Conservation (phyloP, 805 yeast genomes). For the Saturnispora zaruensis region DNA sequence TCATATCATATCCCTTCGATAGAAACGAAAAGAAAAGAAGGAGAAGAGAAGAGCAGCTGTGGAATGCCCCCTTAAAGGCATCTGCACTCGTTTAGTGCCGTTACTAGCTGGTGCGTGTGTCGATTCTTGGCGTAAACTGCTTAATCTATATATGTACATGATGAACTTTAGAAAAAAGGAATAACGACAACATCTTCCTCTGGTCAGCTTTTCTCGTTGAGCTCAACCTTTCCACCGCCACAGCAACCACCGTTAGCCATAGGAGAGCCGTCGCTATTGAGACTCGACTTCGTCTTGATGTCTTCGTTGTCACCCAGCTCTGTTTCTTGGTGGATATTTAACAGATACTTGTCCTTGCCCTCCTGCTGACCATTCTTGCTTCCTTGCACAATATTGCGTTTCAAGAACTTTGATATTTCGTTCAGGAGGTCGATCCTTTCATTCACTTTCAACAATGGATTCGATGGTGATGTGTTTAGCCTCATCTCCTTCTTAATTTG, state of each 20-base stretch:
- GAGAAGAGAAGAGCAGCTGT: too few relatives aligned
- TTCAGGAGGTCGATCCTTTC: conserved; percentile 49
- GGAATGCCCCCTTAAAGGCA: too few relatives aligned
- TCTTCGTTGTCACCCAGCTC: conserved; percentile 90
- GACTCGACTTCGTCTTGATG: conserved; percentile 42
- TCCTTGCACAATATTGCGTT: conserved; percentile 86
- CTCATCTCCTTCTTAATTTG: conserved; percentile 49
- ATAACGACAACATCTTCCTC: too few relatives aligned
- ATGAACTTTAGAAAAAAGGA: too few relatives aligned
- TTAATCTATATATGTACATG: not conserved
- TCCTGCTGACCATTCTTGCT: conserved; percentile 30
- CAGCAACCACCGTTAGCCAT: conserved; percentile 40
- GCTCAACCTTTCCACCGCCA: conserved; percentile 41
- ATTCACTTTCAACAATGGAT: conserved; percentile 38
- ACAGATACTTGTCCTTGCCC: conserved; percentile 38
- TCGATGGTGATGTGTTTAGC: conserved; percentile 30
- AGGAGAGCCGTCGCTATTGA: conserved; percentile 18
- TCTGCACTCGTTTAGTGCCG: too few relatives aligned
- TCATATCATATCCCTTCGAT: not conserved
- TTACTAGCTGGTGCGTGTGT: too few relatives aligned
- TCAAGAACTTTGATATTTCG: conserved; percentile 63
- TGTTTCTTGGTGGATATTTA: conserved; percentile 71
- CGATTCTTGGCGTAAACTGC: not conserved
- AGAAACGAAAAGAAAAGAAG: not conserved
- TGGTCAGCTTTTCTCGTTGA: conserved; percentile 16